Percentiles rank a stretch among this genome's conserved stretches.
These are phyloP conservation scores for Actinomucor elegans DNA, from an alignment of 371 early-diverging fungal species.

Conservation along the genomic window DNA sequence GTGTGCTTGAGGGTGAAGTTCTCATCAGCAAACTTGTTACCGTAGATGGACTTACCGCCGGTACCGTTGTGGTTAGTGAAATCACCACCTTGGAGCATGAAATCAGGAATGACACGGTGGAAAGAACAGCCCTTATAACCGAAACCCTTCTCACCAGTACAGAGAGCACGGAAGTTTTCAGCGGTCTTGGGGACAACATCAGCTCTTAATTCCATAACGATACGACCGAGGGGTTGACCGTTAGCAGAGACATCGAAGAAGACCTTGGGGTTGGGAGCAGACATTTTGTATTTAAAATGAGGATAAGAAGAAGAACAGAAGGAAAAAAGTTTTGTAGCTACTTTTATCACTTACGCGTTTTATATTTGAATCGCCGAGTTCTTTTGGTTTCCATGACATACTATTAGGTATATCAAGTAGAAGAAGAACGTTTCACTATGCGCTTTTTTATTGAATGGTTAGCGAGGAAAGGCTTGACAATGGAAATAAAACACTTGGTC, in stretches of 20 bases:
- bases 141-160: slow-evolving; percentile 74
- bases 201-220: slow-evolving; percentile 69
- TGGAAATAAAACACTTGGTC: too few relatives aligned
- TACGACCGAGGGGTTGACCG: slow-evolving; percentile 55
- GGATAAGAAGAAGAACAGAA: neutral
- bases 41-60: slow-evolving; percentile 97
- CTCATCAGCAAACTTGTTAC: slow-evolving; percentile 94
- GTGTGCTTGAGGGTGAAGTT: slow-evolving; percentile 96
- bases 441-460: too few relatives aligned
- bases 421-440: too few relatives aligned
- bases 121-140: slow-evolving; percentile 90
- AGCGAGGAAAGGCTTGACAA: too few relatives aligned
- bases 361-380: neutral
- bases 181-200: slow-evolving; percentile 96
- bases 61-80: slow-evolving; percentile 95
- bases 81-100: slow-evolving; percentile 99
- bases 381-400: slow-evolving; percentile 2
- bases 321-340: slow-evolving; percentile 1
- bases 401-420: too few relatives aligned
- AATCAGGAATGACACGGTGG: slow-evolving; percentile 93
- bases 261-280: slow-evolving; percentile 32
- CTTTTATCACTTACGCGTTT: neutral
- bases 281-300: neutral
- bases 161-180: slow-evolving; percentile 94
- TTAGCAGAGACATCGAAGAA: slow-evolving; percentile 63